phyloP scores from a whole-genome alignment of 2,329 filamentous ascomycete species.

The Tolypocladium guangdongense region DNA sequence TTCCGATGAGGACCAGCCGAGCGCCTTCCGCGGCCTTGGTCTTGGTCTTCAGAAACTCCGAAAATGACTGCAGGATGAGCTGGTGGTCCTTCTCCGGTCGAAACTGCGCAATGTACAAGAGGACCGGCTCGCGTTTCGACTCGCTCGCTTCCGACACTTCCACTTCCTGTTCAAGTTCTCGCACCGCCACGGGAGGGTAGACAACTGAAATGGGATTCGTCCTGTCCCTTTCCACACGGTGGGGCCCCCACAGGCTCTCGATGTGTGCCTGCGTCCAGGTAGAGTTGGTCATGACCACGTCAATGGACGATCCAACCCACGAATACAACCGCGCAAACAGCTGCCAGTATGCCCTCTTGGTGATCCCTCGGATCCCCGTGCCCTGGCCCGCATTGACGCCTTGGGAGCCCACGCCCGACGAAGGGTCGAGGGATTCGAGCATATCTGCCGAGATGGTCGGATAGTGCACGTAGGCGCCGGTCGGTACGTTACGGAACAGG shows the following conservation, averaged over 20 bases:
- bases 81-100: conserved; percentile 94
- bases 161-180: conserved; percentile 67
- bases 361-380: conserved; percentile 54
- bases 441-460: conserved; percentile 98
- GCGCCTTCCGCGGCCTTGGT: conserved; percentile 42
- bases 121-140: conserved; percentile 52
- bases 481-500: conserved; percentile 71
- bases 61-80: conserved; percentile 75
- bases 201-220: conserved; percentile 57
- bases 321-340: conserved; percentile 76
- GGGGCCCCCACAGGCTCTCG: conserved; percentile 63
- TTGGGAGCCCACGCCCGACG: conserved; percentile 43
- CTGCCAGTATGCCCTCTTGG: conserved; percentile 79
- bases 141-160: conserved; percentile 61
- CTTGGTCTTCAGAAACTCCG: conserved; percentile 53
- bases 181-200: conserved; percentile 86
- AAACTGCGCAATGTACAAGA: conserved; percentile 96
- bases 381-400: conserved; percentile 81
- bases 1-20: conserved; percentile 76
- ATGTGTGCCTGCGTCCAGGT: conserved; percentile 88
- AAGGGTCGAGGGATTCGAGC: conserved; percentile 69
- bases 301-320: conserved; percentile 69
- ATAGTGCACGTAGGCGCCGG: conserved; percentile 92
- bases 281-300: conserved; percentile 96
- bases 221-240: conserved; percentile 33